Evolutionary conservation across 169 alveolate genomes (phyloP), one percentile per base, ranked within the genome.

Genomic region (Plasmodium sp.): DNA sequence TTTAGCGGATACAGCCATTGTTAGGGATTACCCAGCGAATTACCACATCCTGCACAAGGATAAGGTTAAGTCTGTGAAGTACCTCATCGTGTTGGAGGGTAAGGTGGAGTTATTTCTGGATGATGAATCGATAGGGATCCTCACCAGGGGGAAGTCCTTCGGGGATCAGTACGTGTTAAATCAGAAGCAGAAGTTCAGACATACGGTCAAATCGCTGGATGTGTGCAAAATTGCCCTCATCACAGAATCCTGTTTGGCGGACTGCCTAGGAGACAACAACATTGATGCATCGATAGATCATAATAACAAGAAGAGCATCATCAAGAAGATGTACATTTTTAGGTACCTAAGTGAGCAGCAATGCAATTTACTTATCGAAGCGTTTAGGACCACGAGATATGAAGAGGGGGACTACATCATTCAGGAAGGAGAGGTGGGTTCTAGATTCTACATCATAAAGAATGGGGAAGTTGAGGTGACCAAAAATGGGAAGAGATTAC

Each of bases 351-450:
- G 98, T 36, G 98, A 97, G 22, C 94, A 96, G 75, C 98, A 97
- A 31, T 93, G 96, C 31, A 97, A 95, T 62, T 92, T 94, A 93
- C 95, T 98, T n/a, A 97, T 98, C 41, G 97, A 96, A 73, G 98
- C 98, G 10, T 96, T 98, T 84, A 84, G 94, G 51, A 96, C 97
- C 3, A 95, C 96, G 7, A 95, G 98, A 41, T 98, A 96, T 81
- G 97, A 96, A 73, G 96, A 97, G 41, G 98, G 98, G 41, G 99
- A 99, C 67, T 73, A 84, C 54, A 96, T 99, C 41, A 95, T 98
- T 80, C 96, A 95, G 43, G 99, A 99, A 94, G 99, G 99, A 34
- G 99, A 98, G 82, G 94, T 96, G 74, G 99, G 99, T 6, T 97
- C 98, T 16, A 95, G 98, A 22, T 96, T 99, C 56, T 99, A 97